Conservation (phyloP, 148 eudicot genomes). For the Diospyros kaki region DNA sequence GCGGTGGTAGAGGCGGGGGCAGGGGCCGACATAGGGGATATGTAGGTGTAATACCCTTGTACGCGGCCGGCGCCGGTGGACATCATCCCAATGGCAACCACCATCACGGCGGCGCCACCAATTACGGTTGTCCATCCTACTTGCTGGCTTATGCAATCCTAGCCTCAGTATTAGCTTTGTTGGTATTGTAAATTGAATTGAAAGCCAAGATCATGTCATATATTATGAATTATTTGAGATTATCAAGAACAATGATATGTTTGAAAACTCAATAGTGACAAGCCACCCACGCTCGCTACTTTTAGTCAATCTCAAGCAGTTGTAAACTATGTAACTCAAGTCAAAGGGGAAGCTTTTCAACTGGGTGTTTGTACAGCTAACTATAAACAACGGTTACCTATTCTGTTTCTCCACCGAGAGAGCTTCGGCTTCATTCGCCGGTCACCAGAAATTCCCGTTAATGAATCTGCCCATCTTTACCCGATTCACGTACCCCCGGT, state of each 20-base stretch:
- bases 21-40: neutral
- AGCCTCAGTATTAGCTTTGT: neutral
- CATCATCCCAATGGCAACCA: neutral
- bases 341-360: neutral
- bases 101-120: conserved; percentile 4
- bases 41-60: conserved; percentile 7
- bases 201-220: neutral
- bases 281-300: neutral
- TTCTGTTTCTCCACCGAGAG: neutral
- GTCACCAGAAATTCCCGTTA: neutral
- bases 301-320: neutral
- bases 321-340: neutral
- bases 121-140: neutral
- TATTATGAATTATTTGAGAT: neutral
- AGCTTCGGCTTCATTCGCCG: neutral
- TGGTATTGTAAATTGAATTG: neutral
- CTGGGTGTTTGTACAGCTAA: too few species aligned
- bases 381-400: neutral
- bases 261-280: neutral
- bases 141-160: neutral
- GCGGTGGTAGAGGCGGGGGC: neutral
- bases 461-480: neutral
- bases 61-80: conserved; percentile 6
- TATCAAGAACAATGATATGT: neutral
- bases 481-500: neutral